These are phyloP conservation scores for Sarcomyxa edulis DNA, from an alignment of 768 basidiomycete species.

Conservation along the genomic window DNA sequence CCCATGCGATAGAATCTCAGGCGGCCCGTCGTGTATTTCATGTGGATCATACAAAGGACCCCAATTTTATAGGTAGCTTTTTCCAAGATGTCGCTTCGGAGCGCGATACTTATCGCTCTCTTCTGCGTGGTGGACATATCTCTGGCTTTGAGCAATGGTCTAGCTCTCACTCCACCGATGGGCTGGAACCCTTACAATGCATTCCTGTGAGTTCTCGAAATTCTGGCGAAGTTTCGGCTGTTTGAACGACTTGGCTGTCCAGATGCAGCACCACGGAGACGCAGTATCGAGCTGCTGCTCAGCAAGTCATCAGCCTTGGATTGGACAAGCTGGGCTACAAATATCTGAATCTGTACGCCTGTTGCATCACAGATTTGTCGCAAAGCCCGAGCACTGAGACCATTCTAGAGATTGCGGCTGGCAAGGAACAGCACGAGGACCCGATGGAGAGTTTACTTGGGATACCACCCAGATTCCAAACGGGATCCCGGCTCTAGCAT, in stretches of 20 bases:
- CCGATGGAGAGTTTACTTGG: slow-evolving; percentile 39
- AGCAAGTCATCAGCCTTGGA: slow-evolving; percentile 30
- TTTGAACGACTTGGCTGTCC: not conserved
- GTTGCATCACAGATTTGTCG: not conserved
- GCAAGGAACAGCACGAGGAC: slow-evolving; percentile 36
- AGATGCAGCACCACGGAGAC: slow-evolving; percentile 38
- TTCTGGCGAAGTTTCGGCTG: no score
- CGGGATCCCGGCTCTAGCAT: slow-evolving; percentile 15
- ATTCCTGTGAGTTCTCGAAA: slow-evolving; percentile 35
- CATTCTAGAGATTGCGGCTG: slow-evolving; percentile 50
- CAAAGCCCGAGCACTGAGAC: not conserved
- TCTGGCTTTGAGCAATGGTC: slow-evolving; percentile 31
- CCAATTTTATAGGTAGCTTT: no score
- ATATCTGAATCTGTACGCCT: slow-evolving; percentile 35
- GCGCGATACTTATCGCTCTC: no score
- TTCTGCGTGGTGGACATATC: no score
- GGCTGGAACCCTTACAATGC: slow-evolving; percentile 47
- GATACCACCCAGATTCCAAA: slow-evolving; percentile 12
- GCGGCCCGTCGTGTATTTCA: no score
- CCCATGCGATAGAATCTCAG: no score
- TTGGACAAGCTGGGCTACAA: slow-evolving; percentile 33
- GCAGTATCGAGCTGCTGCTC: slow-evolving; percentile 34
- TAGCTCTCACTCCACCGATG: slow-evolving; percentile 39
- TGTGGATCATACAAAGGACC: no score
- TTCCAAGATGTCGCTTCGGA: slow-evolving; percentile 9